A percentile compares a stretch with the other conserved stretches of the same genome.
Conservation (phyloP, 192 early-diverging fungal species). For the Coemansia sp. region DNA sequence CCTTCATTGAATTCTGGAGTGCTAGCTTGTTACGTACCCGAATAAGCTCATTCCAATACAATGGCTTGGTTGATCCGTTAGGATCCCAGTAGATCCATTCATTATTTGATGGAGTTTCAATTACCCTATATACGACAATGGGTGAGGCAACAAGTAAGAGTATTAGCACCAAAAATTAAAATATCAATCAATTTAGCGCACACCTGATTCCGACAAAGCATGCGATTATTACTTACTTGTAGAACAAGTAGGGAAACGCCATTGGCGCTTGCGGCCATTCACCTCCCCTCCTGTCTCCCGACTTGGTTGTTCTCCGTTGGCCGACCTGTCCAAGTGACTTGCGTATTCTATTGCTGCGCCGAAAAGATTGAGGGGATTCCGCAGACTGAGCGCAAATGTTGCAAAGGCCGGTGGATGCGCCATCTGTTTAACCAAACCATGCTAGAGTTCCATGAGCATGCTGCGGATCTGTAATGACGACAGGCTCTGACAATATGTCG, state of each 20-base stretch:
- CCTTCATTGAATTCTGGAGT: neutral
- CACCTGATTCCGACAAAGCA: neutral
- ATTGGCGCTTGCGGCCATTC: neutral
- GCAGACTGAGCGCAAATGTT: no score
- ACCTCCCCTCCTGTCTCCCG: neutral
- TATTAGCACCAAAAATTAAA: no score
- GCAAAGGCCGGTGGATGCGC: neutral
- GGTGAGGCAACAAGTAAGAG: no score
- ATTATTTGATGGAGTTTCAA: neutral
- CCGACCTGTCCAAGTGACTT: neutral
- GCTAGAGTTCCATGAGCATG: neutral
- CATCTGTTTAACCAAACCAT: neutral
- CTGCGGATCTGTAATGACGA: neutral
- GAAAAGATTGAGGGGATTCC: neutral
- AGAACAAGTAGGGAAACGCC: neutral
- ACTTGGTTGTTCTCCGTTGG: neutral
- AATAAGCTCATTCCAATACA: neutral
- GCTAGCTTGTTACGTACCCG: neutral
- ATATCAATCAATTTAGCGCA: no score
- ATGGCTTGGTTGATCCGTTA: neutral
- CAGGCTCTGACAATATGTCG: neutral
- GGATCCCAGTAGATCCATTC: neutral
- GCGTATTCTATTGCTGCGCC: neutral
- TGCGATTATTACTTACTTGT: constrained; percentile 1
- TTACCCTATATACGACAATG: neutral